Conservation (phyloP, 352 stramenopile species). For the Phytophthora pinifolia region DNA sequence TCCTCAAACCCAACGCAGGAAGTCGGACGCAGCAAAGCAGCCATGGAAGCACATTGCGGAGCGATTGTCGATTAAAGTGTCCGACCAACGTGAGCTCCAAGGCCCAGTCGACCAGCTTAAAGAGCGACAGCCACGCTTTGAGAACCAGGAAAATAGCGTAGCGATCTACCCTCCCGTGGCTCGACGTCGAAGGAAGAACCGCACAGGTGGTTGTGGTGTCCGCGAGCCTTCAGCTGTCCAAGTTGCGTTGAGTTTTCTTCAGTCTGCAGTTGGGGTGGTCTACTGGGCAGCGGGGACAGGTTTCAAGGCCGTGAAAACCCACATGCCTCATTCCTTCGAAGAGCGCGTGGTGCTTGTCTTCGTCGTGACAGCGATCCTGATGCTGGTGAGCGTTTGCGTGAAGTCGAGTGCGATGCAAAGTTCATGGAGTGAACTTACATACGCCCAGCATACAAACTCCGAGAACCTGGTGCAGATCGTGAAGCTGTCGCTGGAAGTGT, state of each 20-base stretch:
- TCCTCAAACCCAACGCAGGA: background rate
- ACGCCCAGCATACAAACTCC: slow-evolving; percentile 6
- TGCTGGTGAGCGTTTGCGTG: slow-evolving; percentile 10
- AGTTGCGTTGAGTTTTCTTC: slow-evolving; percentile 11
- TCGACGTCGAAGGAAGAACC: background rate
- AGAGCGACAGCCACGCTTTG: background rate
- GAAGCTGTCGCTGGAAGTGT: slow-evolving; percentile 19
- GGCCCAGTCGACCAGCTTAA: background rate
- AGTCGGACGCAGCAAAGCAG: background rate
- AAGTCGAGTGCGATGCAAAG: slow-evolving; percentile 13
- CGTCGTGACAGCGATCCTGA: slow-evolving; percentile 4
- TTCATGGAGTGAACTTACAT: slow-evolving; percentile 14
- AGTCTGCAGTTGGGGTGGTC: slow-evolving; percentile 9
- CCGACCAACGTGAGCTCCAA: slow-evolving; percentile 8
- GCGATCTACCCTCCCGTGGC: too few species aligned
- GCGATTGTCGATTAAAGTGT: slow-evolving; percentile 14
- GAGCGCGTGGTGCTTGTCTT: slow-evolving; percentile 11
- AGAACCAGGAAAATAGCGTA: background rate
- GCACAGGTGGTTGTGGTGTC: background rate
- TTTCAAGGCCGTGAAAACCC: slow-evolving; percentile 9
- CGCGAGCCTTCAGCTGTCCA: slow-evolving; percentile 13
- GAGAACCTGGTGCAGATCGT: slow-evolving; percentile 14
- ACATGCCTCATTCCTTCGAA: slow-evolving; percentile 10
- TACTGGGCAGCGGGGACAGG: background rate
- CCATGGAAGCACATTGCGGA: slow-evolving; percentile 19